phyloP scores from a whole-genome alignment of 2,329 filamentous ascomycete genomes.

The Claviceps arundinis region DNA sequence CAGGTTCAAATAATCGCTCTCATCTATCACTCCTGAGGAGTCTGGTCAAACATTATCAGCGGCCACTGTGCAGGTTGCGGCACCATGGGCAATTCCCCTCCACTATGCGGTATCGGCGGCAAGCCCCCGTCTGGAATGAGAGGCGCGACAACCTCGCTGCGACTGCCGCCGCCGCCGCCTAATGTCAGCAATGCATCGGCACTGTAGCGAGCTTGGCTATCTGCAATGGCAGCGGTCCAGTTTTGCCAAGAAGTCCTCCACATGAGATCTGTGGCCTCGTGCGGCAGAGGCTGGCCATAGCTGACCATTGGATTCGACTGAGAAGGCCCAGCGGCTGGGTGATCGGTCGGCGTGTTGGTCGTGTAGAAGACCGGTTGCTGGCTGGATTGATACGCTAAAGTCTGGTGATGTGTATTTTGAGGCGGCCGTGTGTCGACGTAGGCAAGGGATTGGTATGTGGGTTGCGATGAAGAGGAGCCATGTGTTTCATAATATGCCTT shows the following conservation, averaged over 20 bases:
- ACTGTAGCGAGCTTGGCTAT: conserved; percentile 35
- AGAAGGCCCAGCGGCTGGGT: conserved; percentile 11
- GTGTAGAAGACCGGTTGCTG: conserved; percentile 17
- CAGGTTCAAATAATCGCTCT: background rate
- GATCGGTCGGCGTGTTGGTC: conserved; percentile 9
- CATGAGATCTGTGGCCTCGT: conserved; percentile 17
- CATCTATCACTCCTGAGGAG: conserved; percentile 3
- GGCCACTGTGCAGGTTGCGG: conserved; percentile 18
- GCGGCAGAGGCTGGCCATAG: conserved; percentile 26
- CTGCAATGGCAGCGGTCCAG: conserved; percentile 39
- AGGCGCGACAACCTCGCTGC: conserved; percentile 1
- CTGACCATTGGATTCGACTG: conserved; percentile 24
- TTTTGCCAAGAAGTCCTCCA: conserved; percentile 39
- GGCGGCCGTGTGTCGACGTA: conserved; percentile 15
- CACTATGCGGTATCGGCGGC: conserved; percentile 1
- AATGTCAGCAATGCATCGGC: conserved; percentile 35
- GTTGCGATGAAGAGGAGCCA: conserved; percentile 13
- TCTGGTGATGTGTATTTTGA: background rate
- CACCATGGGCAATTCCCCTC: conserved; percentile 14
- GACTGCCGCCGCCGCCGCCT: conserved; percentile 15
- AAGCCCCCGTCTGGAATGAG: conserved; percentile 2
- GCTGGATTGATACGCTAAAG: conserved; percentile 13
- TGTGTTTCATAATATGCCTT: conserved; percentile 18
- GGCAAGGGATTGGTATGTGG: conserved; percentile 17
- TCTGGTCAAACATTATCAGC: conserved; percentile 18